A percentile compares a stretch with the other conserved stretches of the same genome.
Conservation (phyloP, 306 rosid genomes). For the Prunus kanzakura region DNA sequence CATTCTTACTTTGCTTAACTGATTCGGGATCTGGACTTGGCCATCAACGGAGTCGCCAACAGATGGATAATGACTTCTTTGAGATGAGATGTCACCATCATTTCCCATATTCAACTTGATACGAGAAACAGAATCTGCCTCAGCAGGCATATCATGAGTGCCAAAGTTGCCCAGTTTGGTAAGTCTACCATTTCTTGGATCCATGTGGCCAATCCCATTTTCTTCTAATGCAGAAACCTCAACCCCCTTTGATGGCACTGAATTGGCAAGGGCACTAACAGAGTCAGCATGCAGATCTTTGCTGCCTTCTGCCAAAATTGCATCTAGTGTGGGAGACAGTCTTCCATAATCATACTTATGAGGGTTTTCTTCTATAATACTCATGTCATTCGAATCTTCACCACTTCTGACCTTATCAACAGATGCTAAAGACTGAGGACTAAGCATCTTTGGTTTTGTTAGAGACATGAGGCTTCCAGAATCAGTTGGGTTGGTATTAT, state of each 20-base stretch:
- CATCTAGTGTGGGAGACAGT: conserved; percentile 57
- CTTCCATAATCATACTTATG: conserved; percentile 47
- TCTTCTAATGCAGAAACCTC: conserved; percentile 16
- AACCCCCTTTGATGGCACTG: conserved; percentile 10
- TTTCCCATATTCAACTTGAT: conserved; percentile 16
- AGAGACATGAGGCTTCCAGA: conserved; percentile 67
- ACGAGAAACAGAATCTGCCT: conserved; percentile 9
- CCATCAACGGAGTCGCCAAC: conserved; percentile 16
- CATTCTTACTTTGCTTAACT: conserved; percentile 33
- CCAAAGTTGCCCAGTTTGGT: conserved; percentile 17
- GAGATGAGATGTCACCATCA: conserved; percentile 7
- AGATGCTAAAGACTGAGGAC: conserved; percentile 25
- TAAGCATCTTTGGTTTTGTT: conserved; percentile 42
- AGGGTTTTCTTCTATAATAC: conserved; percentile 57
- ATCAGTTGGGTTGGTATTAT: conserved; percentile 28
- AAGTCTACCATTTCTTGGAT: conserved; percentile 7
- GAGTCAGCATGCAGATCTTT: conserved; percentile 38
- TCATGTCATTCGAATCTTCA: conserved; percentile 72
- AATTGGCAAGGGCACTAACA: conserved; percentile 7
- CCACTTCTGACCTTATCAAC: conserved; percentile 34
- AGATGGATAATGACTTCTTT: conserved; percentile 16
- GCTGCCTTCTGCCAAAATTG: conserved; percentile 59
- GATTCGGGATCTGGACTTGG: conserved; percentile 26
- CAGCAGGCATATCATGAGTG: conserved; percentile 18
- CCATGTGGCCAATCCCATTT: conserved; percentile 9